Evolutionary conservation across 441 rosid species (phyloP).

Genomic region (Melianthus villosus): DNA sequence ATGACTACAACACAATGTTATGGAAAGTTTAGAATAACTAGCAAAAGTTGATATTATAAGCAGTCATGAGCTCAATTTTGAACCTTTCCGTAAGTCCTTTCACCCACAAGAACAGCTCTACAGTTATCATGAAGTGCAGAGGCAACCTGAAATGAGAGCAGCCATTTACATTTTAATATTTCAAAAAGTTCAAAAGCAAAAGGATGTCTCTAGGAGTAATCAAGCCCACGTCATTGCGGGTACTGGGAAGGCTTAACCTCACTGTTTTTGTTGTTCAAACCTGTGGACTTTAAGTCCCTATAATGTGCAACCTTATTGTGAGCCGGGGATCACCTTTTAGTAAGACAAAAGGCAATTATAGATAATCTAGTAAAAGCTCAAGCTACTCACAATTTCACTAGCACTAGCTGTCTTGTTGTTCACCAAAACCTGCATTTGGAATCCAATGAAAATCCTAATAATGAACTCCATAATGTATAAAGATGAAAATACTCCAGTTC

Average conservation of each 20-base stretch:
- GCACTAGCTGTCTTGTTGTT: slow-evolving; percentile 85
- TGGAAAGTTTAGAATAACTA: neutral
- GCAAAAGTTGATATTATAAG: neutral
- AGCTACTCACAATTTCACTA: slow-evolving; percentile 70
- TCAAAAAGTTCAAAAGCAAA: neutral
- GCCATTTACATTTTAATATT: slow-evolving; percentile 3
- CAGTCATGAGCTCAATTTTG: neutral
- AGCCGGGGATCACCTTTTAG: too few species aligned
- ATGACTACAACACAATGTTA: neutral
- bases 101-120: slow-evolving; percentile 84
- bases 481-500: too few species aligned
- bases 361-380: slow-evolving; percentile 2
- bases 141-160: slow-evolving; percentile 48
- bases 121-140: slow-evolving; percentile 94
- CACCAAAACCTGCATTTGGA: slow-evolving; percentile 59
- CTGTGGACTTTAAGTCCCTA: too few species aligned
- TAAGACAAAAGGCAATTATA: neutral
- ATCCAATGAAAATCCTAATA: slow-evolving; percentile 2
- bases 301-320: too few species aligned
- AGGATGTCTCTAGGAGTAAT: too few species aligned
- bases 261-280: too few species aligned
- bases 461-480: neutral
- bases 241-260: too few species aligned
- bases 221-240: too few species aligned
- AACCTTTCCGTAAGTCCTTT: slow-evolving; percentile 84